These are phyloP conservation scores for Trichopus zeylanicus DNA, from an alignment of 116 monocot species.

Conservation along the genomic window DNA sequence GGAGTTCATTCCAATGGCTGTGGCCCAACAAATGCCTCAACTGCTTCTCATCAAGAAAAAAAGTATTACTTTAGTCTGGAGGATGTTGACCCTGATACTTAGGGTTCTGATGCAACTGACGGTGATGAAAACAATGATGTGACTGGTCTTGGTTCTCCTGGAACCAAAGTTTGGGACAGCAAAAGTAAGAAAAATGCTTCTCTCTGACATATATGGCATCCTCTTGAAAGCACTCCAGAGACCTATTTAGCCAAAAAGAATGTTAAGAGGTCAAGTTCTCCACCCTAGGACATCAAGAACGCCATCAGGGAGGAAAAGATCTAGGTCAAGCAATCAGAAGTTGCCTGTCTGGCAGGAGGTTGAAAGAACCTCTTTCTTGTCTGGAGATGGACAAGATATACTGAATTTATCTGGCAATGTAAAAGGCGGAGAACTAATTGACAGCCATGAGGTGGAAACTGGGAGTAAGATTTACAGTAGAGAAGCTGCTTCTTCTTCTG, in stretches of 20 bases:
- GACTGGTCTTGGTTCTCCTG: constrained; percentile 88
- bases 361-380: constrained; percentile 61
- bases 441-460: constrained; percentile 41
- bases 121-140: constrained; percentile 59
- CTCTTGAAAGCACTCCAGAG: constrained; percentile 82
- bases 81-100: constrained; percentile 41
- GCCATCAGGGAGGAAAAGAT: constrained; percentile 54
- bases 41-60: constrained; percentile 20
- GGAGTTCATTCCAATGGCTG: constrained; percentile 16
- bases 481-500: constrained; percentile 50
- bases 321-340: constrained; percentile 45
- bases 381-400: constrained; percentile 46
- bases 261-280: constrained; percentile 24
- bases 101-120: constrained; percentile 68
- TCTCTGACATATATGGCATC: constrained; percentile 64
- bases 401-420: constrained; percentile 34
- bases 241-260: constrained; percentile 36
- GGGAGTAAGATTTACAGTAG: constrained; percentile 53
- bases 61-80: constrained; percentile 23
- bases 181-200: constrained; percentile 64
- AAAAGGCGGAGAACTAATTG: constrained; percentile 30
- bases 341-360: constrained; percentile 51
- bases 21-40: constrained; percentile 17
- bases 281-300: constrained; percentile 46
- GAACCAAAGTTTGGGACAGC: constrained; percentile 93